phyloP scores from a whole-genome alignment of 1,139 yeast species.

The Pichia sp. region DNA sequence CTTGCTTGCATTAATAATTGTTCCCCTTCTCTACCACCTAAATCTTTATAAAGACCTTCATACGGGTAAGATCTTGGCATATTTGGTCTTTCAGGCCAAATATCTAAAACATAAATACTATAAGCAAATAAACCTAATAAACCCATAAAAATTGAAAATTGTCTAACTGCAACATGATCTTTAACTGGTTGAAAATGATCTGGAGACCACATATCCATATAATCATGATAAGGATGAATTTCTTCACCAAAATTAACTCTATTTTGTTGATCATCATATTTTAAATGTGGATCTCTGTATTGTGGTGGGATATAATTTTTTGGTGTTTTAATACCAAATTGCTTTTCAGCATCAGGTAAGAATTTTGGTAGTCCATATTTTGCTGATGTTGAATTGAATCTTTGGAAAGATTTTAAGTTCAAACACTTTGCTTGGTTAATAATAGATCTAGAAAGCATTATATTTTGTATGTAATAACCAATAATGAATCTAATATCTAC shows the following conservation, averaged over 20 bases:
- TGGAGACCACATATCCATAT: slow-evolving; percentile 83
- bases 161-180: slow-evolving; percentile 55
- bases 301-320: slow-evolving; percentile 47
- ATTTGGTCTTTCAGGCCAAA: slow-evolving; percentile 72
- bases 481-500: too few species aligned
- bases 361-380: slow-evolving; percentile 25
- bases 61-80: slow-evolving; percentile 71
- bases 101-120: slow-evolving; percentile 36
- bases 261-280: slow-evolving; percentile 77
- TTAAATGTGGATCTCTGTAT: slow-evolving; percentile 61
- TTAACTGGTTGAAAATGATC: slow-evolving; percentile 61
- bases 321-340: slow-evolving; percentile 39
- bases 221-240: slow-evolving; percentile 62
- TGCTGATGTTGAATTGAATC: slow-evolving; percentile 17
- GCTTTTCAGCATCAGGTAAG: slow-evolving; percentile 25
- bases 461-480: background rate
- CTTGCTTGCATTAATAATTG: slow-evolving; percentile 38
- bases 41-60: slow-evolving; percentile 66
- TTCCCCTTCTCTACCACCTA: slow-evolving; percentile 56
- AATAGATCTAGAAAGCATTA: slow-evolving; percentile 15
- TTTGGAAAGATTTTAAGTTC: slow-evolving; percentile 7
- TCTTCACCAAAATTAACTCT: slow-evolving; percentile 77
- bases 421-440: slow-evolving; percentile 1
- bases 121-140: slow-evolving; percentile 50
- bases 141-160: slow-evolving; percentile 47